Conservation (phyloP, 257 asterid genomes). For the Mentha longifolia region DNA sequence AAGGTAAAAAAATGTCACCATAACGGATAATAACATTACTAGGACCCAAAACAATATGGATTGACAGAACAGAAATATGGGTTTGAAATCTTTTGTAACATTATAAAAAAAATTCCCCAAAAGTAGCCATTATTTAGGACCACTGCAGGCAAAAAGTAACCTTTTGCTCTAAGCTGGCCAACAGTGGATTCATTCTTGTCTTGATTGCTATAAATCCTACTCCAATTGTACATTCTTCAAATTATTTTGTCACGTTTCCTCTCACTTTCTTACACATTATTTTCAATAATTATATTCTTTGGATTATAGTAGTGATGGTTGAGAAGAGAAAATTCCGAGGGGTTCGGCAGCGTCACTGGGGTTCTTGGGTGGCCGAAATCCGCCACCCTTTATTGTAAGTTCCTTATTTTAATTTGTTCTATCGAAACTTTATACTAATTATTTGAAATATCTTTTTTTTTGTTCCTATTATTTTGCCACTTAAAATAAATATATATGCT, state of each 20-base stretch:
- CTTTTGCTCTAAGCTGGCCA: conserved; percentile 13
- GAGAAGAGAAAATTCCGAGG: conserved; percentile 30
- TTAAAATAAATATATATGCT: no score
- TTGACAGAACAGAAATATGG: neutral
- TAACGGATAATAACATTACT: neutral
- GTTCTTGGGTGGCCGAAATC: conserved; percentile 37
- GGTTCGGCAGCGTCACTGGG: conserved; percentile 34
- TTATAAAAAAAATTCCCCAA: neutral
- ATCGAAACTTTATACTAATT: no score
- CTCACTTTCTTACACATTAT: neutral
- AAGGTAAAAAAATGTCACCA: no score
- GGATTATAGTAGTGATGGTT: conserved; percentile 4
- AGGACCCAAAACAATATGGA: neutral
- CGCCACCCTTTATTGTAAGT: conserved; percentile 35
- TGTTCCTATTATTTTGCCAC: no score
- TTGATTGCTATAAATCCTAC: conserved; percentile 21
- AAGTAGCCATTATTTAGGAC: conserved; percentile 14
- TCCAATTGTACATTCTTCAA: neutral
- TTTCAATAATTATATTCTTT: neutral
- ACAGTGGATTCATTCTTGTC: conserved; percentile 18
- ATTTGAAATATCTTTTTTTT: no score
- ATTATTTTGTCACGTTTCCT: neutral
- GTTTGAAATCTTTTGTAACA: neutral
- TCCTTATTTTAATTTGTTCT: neutral
- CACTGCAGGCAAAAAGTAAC: conserved; percentile 2